Base-by-base conservation (phyloP, 768 basidiomycete genomes). In the Panellus pusillus region DNA sequence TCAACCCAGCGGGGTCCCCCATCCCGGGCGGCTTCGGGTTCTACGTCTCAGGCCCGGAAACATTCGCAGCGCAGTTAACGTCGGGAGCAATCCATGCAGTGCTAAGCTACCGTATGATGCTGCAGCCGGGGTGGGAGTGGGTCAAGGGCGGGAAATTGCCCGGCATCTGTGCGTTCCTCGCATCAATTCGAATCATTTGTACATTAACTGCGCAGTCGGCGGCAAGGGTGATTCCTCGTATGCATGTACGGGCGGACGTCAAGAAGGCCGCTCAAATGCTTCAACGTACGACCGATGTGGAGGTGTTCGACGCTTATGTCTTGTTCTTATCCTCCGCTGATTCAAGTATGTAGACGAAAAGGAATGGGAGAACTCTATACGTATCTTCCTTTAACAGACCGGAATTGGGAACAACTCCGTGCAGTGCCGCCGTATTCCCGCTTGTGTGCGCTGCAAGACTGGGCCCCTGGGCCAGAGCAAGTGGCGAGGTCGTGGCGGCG, bases 101-200 rank as follows among this genome's bases (percentile, higher is more conserved):
- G 0, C 72, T 87, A 62, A 78, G 82, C 54, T 91, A 90, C 63
- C 78, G 82, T 2, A 76, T 88, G 65, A 82, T 83, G 78, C 78
- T 90, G 44, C 68, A 83, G 52, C 63, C 72, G 0, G 83, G 73
- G 1, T 90, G 84, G 78, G 77, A 81, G 36, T 90, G 82, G 78
- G 75, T 72, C n/a, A 84, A 83, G 61, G 89, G 89, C 27, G 89
- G 89, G 2, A 91, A 91, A 63, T 71, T 90, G 15, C 87, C 89
- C 28, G 89, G 89, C 9, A 68, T 86, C 14, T 87, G 84, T 83
- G 58, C 62, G 86, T 74, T 14, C 44, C 14, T 8, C 32, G 14
- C 14, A 18, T n/a, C 20, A n/a, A 6, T 9, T 9, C 38, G n/a
- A 15, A 50, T 36, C 32, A 3, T 35, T 14, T 14, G 11, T 14